These are phyloP conservation scores for Zymoseptoria passerinii DNA, from an alignment of 2,329 filamentous ascomycete species.

Conservation along the genomic window DNA sequence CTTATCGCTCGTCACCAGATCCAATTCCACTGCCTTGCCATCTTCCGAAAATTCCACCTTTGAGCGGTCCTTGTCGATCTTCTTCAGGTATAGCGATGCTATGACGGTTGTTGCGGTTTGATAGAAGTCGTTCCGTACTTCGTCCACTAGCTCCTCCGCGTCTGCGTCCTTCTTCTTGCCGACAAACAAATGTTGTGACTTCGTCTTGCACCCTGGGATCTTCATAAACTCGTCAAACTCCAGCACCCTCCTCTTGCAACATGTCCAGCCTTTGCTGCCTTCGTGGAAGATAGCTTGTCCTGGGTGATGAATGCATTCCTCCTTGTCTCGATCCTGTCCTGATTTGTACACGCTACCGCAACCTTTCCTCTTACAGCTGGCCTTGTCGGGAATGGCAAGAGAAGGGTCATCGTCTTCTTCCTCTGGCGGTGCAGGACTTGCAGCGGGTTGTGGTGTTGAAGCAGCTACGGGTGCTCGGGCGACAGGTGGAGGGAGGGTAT, in stretches of 20 bases:
- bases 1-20: constrained; percentile 76
- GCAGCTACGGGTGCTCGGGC: constrained; percentile 22
- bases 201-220: constrained; percentile 82
- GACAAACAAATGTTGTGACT: constrained; percentile 74
- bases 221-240: constrained; percentile 99
- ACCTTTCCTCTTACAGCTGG: constrained; percentile 66
- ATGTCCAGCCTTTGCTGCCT: constrained; percentile 94
- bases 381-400: constrained; percentile 62
- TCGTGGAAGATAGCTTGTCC: constrained; percentile 93
- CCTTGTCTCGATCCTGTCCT: constrained; percentile 53
- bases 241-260: constrained; percentile 88
- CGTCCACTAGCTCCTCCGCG: constrained; percentile 68
- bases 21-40: constrained; percentile 55
- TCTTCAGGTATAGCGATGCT: constrained; percentile 90
- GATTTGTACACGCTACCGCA: constrained; percentile 62
- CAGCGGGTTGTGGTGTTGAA: constrained; percentile 28
- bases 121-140: constrained; percentile 89
- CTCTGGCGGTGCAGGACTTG: constrained; percentile 52
- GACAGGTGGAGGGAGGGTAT: constrained; percentile 20
- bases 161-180: constrained; percentile 52
- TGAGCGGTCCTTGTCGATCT: constrained; percentile 77
- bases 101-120: constrained; percentile 81
- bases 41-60: constrained; percentile 59
- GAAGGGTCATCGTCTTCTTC: constrained; percentile 82
- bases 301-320: constrained; percentile 81